phyloP scores from a whole-genome alignment of 352 stramenopile genomes.

The Peronospora farinosa region DNA sequence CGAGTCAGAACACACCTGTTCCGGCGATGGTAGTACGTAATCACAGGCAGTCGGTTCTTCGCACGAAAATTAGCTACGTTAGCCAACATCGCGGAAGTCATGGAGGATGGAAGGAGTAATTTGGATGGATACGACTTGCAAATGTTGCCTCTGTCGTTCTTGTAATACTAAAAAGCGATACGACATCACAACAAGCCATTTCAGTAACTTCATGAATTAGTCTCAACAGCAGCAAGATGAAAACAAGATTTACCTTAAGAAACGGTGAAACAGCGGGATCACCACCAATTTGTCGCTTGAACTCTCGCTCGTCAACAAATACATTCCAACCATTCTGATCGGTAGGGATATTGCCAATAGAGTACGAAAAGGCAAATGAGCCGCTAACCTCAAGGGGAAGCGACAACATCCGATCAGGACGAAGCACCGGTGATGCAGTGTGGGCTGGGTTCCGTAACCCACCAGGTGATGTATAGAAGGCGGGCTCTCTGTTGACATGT shows the following conservation, averaged over 20 bases:
- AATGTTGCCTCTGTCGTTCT: constrained; percentile 73
- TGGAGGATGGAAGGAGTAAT: constrained; percentile 63
- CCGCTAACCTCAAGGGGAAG: constrained; percentile 47
- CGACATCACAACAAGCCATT: constrained; percentile 2
- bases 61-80: constrained; percentile 79
- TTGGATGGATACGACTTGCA: constrained; percentile 81
- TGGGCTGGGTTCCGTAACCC: constrained; percentile 17
- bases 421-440: constrained; percentile 38
- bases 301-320: constrained; percentile 67
- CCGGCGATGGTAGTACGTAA: constrained; percentile 78
- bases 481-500: constrained; percentile 13
- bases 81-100: constrained; percentile 55
- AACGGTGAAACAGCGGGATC: constrained; percentile 58
- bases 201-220: neutral
- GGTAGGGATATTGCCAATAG: constrained; percentile 27
- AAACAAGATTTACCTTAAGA: constrained; percentile 40
- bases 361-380: constrained; percentile 67
- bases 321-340: constrained; percentile 73
- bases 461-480: constrained; percentile 10
- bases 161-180: constrained; percentile 49
- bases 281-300: constrained; percentile 67
- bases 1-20: constrained; percentile 78
- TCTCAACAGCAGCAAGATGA: neutral
- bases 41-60: constrained; percentile 80
- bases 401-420: constrained; percentile 25